Evolutionary conservation across 208 protist species (phyloP).

Genomic region (Naegleria gruberi): DNA sequence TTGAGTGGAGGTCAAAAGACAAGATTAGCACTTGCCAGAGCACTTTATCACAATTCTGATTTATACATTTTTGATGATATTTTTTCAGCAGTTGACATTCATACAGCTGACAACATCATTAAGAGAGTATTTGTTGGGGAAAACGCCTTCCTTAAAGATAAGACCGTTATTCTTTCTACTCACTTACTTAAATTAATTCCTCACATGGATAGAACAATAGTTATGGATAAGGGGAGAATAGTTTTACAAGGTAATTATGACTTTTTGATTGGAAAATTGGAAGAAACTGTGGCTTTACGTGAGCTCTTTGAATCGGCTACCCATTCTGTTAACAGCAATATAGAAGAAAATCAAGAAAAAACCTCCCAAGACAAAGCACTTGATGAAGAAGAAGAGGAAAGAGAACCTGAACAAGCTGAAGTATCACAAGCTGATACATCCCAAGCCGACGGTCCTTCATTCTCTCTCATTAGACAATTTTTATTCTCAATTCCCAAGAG

Average conservation of each 20-base stretch:
- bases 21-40: slow-evolving; percentile 48
- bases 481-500: slow-evolving; percentile 49
- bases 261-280: not conserved
- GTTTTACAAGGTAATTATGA: slow-evolving; percentile 26
- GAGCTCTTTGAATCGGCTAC: not conserved
- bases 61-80: slow-evolving; percentile 78
- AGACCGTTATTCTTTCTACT: slow-evolving; percentile 80
- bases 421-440: slow-evolving; percentile 53
- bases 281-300: not conserved
- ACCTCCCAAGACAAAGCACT: not conserved
- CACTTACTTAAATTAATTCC: slow-evolving; percentile 80
- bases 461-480: slow-evolving; percentile 45
- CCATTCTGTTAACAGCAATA: not conserved
- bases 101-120: slow-evolving; percentile 62
- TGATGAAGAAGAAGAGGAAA: not conserved
- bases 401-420: slow-evolving; percentile 38
- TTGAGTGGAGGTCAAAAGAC: slow-evolving; percentile 55
- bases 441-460: slow-evolving; percentile 45
- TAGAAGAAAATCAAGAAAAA: not conserved
- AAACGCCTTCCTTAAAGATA: slow-evolving; percentile 27
- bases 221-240: slow-evolving; percentile 59
- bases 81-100: slow-evolving; percentile 78
- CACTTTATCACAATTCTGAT: slow-evolving; percentile 37
- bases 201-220: slow-evolving; percentile 64
- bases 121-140: not conserved